Percentiles rank a stretch among this genome's conserved stretches.
Conservation (phyloP, 1,284 basidiomycete species). For the Sphagnurus paluster region DNA sequence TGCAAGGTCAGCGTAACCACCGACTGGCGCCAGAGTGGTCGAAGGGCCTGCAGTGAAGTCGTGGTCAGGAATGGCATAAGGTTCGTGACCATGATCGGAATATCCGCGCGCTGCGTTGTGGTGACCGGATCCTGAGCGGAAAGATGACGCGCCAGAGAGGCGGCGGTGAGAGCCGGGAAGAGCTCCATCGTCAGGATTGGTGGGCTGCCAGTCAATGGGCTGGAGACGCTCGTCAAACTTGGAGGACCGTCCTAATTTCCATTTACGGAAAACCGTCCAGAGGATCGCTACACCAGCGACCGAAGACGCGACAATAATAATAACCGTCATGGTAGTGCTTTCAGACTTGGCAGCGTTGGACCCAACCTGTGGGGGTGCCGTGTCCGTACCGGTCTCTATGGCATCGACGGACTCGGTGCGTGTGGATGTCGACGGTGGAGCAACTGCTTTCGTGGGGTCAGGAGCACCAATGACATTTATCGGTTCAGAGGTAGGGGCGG, state of each 20-base stretch:
- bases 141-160: conserved; percentile 64
- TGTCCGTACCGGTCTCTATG: conserved; percentile 25
- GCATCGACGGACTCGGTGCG: conserved; percentile 25
- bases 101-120: conserved; percentile 30
- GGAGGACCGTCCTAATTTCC: conserved; percentile 81
- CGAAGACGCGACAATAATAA: conserved; percentile 71
- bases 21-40: conserved; percentile 60
- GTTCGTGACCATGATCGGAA: conserved; percentile 25
- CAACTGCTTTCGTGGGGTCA: conserved; percentile 23
- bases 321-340: conserved; percentile 66
- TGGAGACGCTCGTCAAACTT: conserved; percentile 82
- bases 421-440: conserved; percentile 20
- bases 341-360: conserved; percentile 48
- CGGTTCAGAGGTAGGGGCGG: conserved; percentile 20
- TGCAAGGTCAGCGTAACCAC: conserved; percentile 77
- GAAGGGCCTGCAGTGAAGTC: conserved; percentile 77
- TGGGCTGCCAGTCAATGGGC: conserved; percentile 82
- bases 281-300: conserved; percentile 69
- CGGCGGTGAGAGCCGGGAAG: conserved; percentile 51
- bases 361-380: conserved; percentile 20
- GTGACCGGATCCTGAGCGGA: conserved; percentile 62
- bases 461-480: conserved; percentile 16
- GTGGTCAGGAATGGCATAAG: conserved; percentile 58
- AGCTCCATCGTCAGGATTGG: conserved; percentile 43
- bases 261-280: conserved; percentile 90